phyloP scores from a whole-genome alignment of 1,284 basidiomycete species.

The Polyporus tsugae region DNA sequence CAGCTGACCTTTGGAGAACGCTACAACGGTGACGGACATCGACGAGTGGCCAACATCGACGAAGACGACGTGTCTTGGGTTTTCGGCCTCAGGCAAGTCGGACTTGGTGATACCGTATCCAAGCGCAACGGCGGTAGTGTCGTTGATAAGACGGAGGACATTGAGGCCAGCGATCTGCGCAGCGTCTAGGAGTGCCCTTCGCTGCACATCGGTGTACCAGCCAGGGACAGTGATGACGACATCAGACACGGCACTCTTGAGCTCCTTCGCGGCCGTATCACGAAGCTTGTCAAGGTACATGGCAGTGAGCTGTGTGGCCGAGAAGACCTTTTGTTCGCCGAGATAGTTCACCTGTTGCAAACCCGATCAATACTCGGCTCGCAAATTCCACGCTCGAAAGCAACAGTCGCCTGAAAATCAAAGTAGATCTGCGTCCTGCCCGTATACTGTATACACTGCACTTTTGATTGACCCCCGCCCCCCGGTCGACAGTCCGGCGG shows the following conservation, averaged over 20 bases:
- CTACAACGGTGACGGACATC: conserved; percentile 85
- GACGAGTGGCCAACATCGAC: conserved; percentile 93
- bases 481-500: too few relatives aligned
- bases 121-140: conserved; percentile 91
- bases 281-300: conserved; percentile 90
- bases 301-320: conserved; percentile 86
- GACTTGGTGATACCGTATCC: conserved; percentile 97
- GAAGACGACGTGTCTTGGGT: conserved; percentile 87
- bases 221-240: conserved; percentile 94
- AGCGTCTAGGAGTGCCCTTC: conserved; percentile 88
- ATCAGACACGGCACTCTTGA: conserved; percentile 87
- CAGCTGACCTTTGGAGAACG: conserved; percentile 93
- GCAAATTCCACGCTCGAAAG: neutral
- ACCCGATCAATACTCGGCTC: neutral
- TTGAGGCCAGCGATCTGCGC: conserved; percentile 90
- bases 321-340: conserved; percentile 80
- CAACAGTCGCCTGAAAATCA: too few relatives aligned
- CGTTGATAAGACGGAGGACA: conserved; percentile 92
- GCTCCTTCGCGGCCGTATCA: conserved; percentile 84
- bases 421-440: too few relatives aligned
- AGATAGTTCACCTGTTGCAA: conserved; percentile 80
- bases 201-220: conserved; percentile 93
- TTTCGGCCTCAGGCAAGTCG: conserved; percentile 86
- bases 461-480: too few relatives aligned
- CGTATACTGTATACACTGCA: too few relatives aligned